Percentiles rank a stretch among this genome's conserved stretches.
These are phyloP conservation scores for Solanum medicagineum DNA, from an alignment of 257 asterid species.

Conservation along the genomic window DNA sequence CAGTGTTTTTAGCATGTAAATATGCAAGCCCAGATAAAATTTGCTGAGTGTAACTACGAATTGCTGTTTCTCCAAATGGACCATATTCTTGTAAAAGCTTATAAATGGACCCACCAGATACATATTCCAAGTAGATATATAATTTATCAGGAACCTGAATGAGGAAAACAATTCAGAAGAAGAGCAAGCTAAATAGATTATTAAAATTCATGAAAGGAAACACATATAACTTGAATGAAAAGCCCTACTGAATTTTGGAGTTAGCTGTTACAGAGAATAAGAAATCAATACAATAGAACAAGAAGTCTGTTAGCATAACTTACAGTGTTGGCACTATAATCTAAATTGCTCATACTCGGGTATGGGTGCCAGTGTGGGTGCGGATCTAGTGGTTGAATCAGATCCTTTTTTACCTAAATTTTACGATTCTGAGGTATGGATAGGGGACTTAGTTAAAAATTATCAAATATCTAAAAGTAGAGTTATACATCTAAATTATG, in stretches of 20 bases:
- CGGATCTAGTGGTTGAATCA: background rate
- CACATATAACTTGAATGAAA: background rate
- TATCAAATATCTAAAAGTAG: background rate
- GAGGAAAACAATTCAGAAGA: slow-evolving; percentile 13
- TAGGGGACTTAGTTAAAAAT: background rate
- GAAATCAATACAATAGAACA: background rate
- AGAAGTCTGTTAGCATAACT: background rate
- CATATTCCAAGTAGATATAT: slow-evolving; percentile 86
- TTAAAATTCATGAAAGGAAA: background rate
- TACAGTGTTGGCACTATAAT: background rate
- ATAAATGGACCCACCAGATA: slow-evolving; percentile 93
- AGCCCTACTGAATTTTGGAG: background rate
- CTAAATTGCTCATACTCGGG: background rate
- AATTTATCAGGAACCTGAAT: slow-evolving; percentile 65
- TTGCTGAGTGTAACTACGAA: slow-evolving; percentile 92
- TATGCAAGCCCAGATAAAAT: slow-evolving; percentile 90
- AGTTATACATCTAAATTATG: background rate
- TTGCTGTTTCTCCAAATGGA: slow-evolving; percentile 78
- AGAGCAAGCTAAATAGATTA: background rate
- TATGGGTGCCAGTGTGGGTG: background rate
- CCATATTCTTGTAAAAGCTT: slow-evolving; percentile 95
- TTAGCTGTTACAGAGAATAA: background rate
- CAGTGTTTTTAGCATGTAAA: slow-evolving; percentile 75
- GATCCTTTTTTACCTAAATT: background rate
- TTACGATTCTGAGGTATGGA: background rate